Conservation (phyloP, 2,329 filamentous ascomycete genomes). For the Apiospora marii region DNA sequence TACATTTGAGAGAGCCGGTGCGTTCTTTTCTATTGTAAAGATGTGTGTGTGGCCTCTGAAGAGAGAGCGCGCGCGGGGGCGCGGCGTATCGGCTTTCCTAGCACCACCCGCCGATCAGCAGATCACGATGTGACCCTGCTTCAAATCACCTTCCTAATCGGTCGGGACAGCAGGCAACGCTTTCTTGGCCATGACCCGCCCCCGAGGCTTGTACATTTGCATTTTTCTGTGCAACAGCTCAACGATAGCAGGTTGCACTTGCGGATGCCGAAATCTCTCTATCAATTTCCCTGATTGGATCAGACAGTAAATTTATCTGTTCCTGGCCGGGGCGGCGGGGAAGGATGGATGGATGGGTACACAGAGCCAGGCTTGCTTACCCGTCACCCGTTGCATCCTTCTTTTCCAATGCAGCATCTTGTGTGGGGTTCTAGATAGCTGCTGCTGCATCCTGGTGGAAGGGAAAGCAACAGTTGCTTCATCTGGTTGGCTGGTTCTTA, state of each 20-base stretch:
- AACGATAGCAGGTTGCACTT: neutral
- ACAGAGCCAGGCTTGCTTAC: neutral
- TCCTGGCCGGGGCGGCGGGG: neutral
- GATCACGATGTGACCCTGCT: constrained; percentile 19
- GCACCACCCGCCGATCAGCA: constrained; percentile 4
- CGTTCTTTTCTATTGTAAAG: neutral
- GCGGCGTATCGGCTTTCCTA: neutral
- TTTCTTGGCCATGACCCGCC: neutral
- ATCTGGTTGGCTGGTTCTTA: neutral
- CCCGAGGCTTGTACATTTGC: neutral
- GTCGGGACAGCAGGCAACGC: neutral
- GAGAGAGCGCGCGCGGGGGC: neutral
- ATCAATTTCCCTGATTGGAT: neutral
- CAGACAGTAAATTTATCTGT: neutral
- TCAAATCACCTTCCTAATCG: constrained; percentile 6
- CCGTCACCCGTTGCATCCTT: too few species aligned
- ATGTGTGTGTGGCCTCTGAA: neutral
- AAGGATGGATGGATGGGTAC: neutral
- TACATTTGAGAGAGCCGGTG: neutral
- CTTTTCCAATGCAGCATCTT: neutral
- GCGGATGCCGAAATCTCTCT: neutral
- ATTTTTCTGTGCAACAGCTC: neutral
- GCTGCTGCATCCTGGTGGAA: neutral
- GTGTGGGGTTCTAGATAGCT: constrained; percentile 7
- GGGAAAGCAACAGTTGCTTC: neutral